phyloP scores from a whole-genome alignment of 2,329 filamentous ascomycete species.

The Lomentospora prolificans region DNA sequence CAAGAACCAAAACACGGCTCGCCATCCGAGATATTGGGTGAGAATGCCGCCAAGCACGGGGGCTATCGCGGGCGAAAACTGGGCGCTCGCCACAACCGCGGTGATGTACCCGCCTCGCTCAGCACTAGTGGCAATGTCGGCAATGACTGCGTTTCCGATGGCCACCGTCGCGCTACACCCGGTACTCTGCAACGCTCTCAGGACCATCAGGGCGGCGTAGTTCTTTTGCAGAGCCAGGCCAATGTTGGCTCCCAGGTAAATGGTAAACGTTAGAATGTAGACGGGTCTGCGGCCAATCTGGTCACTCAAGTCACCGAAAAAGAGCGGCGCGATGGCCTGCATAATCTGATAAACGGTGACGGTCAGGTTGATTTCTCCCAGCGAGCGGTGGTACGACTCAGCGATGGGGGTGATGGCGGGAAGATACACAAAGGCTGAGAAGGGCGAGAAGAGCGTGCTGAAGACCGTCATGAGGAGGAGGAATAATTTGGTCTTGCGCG shows the following conservation, averaged over 20 bases:
- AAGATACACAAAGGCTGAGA: slow-evolving; percentile 43
- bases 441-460: slow-evolving; percentile 33
- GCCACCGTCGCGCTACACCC: slow-evolving; percentile 51
- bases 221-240: slow-evolving; percentile 39
- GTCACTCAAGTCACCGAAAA: slow-evolving; percentile 48
- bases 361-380: slow-evolving; percentile 35
- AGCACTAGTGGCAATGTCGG: slow-evolving; percentile 51
- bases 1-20: slow-evolving; percentile 53
- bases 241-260: slow-evolving; percentile 45
- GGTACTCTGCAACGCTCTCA: slow-evolving; percentile 47
- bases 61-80: slow-evolving; percentile 28
- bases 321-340: slow-evolving; percentile 48
- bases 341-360: slow-evolving; percentile 50
- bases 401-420: slow-evolving; percentile 41
- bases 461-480: slow-evolving; percentile 29
- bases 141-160: slow-evolving; percentile 47
- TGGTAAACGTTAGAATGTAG: slow-evolving; percentile 40
- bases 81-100: not conserved
- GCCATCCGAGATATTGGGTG: slow-evolving; percentile 47
- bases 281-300: slow-evolving; percentile 41
- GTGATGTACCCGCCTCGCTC: slow-evolving; percentile 50
- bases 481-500: slow-evolving; percentile 27
- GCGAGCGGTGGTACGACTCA: slow-evolving; percentile 32
- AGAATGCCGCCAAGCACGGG: slow-evolving; percentile 52
- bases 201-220: slow-evolving; percentile 39